A percentile compares a stretch with the other conserved stretches of the same genome.
Conservation (phyloP, 208 protist species). For the Willaertia magna region DNA sequence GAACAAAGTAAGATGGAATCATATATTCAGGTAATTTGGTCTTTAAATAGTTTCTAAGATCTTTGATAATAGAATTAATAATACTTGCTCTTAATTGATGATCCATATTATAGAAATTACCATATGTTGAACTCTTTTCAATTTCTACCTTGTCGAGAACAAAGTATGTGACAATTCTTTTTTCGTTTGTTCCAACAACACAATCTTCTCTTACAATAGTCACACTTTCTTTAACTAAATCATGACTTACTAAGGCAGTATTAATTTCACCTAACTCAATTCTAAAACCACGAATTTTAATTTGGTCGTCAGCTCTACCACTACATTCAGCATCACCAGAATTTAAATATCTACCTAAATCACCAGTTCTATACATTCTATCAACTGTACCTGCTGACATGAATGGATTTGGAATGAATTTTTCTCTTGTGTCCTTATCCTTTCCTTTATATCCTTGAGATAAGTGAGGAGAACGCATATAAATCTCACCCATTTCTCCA, state of each 20-base stretch:
- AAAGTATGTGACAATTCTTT: slow-evolving; percentile 26
- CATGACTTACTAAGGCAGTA: slow-evolving; percentile 27
- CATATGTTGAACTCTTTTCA: not conserved
- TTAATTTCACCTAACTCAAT: slow-evolving; percentile 51
- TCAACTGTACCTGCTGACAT: slow-evolving; percentile 5
- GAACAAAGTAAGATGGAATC: slow-evolving; percentile 35
- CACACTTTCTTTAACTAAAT: slow-evolving; percentile 39
- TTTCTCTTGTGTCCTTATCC: slow-evolving; percentile 25
- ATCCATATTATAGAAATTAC: not conserved
- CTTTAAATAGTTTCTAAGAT: slow-evolving; percentile 28
- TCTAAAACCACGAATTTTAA: slow-evolving; percentile 48
- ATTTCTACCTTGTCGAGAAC: slow-evolving; percentile 6
- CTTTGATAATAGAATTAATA: not conserved
- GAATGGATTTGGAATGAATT: slow-evolving; percentile 39
- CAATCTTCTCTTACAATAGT: slow-evolving; percentile 34
- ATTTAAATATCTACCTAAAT: slow-evolving; percentile 31
- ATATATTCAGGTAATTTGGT: slow-evolving; percentile 43
- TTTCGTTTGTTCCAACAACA: slow-evolving; percentile 15
- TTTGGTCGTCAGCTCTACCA: slow-evolving; percentile 37
- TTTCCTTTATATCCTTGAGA: slow-evolving; percentile 37
- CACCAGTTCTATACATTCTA: slow-evolving; percentile 32
- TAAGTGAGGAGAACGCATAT: slow-evolving; percentile 28
- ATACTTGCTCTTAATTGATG: not conserved
- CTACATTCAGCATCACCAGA: slow-evolving; percentile 33
- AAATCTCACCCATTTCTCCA: slow-evolving; percentile 40